Conservation (phyloP, 495 filamentous ascomycete species). For the Podospora appendiculata region DNA sequence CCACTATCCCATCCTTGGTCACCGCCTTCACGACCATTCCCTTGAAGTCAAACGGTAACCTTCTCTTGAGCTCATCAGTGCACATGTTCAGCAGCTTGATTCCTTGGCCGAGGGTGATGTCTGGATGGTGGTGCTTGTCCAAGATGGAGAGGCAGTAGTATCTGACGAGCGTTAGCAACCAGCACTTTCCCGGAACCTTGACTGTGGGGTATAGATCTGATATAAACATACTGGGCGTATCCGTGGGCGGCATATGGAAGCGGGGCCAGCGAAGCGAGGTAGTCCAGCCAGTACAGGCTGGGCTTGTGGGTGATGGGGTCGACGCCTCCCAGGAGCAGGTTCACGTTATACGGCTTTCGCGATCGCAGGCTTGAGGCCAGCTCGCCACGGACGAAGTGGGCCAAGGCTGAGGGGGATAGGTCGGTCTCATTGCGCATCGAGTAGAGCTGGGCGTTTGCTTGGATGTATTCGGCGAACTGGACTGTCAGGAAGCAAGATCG, state of each 20-base stretch:
- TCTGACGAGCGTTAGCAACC: slow-evolving; percentile 18
- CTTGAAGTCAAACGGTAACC: slow-evolving; percentile 97
- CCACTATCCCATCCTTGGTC: slow-evolving; percentile 81
- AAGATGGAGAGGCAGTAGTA: slow-evolving; percentile 95
- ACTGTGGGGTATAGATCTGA: background rate
- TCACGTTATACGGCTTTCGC: slow-evolving; percentile 90
- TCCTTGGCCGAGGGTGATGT: slow-evolving; percentile 80
- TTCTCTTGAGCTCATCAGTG: slow-evolving; percentile 89
- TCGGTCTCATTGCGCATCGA: slow-evolving; percentile 95
- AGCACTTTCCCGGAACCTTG: too few relatives aligned
- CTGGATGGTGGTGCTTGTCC: slow-evolving; percentile 95
- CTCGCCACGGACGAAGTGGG: slow-evolving; percentile 87
- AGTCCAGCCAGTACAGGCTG: slow-evolving; percentile 93
- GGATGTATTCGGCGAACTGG: slow-evolving; percentile 98
- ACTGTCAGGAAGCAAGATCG: slow-evolving; percentile 42
- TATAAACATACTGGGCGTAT: slow-evolving; percentile 78
- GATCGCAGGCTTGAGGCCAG: slow-evolving; percentile 84
- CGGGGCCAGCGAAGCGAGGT: slow-evolving; percentile 78
- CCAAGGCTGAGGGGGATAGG: slow-evolving; percentile 78
- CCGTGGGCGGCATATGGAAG: slow-evolving; percentile 96
- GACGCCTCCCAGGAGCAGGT: slow-evolving; percentile 86
- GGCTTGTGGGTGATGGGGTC: slow-evolving; percentile 83
- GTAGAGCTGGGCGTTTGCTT: slow-evolving; percentile 97
- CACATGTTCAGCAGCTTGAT: slow-evolving; percentile 88
- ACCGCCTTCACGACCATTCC: slow-evolving; percentile 88